phyloP scores from a whole-genome alignment of 139 green algal species.

The Chlamydomonas asymmetrica region DNA sequence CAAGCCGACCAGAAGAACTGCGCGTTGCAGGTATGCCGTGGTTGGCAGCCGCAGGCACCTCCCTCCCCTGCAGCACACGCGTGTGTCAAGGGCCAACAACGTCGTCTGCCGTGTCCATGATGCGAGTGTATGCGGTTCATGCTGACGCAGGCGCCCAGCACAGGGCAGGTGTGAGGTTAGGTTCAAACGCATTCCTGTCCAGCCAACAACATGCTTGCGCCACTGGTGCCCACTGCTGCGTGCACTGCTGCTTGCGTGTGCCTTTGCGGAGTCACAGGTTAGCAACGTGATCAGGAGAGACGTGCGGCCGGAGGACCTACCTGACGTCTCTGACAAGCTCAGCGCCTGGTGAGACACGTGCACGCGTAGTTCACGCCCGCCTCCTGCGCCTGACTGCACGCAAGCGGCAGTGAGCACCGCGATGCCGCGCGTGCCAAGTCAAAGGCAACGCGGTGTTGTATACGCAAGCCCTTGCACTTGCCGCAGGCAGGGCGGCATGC shows the following conservation, averaged over 20 bases:
- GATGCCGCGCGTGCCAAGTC: neutral
- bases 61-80: neutral
- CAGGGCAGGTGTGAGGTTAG: neutral
- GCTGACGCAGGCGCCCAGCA: neutral
- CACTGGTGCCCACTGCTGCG: neutral
- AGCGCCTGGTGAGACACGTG: slow-evolving; percentile 49
- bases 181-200: neutral
- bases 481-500: neutral
- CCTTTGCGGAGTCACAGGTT: slow-evolving; percentile 34
- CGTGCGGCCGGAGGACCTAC: slow-evolving; percentile 55
- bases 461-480: neutral
- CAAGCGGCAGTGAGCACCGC: neutral
- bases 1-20: slow-evolving; percentile 71
- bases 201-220: neutral
- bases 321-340: slow-evolving; percentile 45
- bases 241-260: neutral
- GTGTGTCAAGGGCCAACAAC: neutral
- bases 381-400: neutral
- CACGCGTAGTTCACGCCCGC: neutral
- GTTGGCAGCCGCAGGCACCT: neutral
- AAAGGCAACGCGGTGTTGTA: neutral
- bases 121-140: neutral
- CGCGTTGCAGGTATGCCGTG: slow-evolving; percentile 40
- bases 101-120: neutral
- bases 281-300: slow-evolving; percentile 60